phyloP scores from a whole-genome alignment of 2,329 filamentous ascomycete species.

The Penicillium occitanis region DNA sequence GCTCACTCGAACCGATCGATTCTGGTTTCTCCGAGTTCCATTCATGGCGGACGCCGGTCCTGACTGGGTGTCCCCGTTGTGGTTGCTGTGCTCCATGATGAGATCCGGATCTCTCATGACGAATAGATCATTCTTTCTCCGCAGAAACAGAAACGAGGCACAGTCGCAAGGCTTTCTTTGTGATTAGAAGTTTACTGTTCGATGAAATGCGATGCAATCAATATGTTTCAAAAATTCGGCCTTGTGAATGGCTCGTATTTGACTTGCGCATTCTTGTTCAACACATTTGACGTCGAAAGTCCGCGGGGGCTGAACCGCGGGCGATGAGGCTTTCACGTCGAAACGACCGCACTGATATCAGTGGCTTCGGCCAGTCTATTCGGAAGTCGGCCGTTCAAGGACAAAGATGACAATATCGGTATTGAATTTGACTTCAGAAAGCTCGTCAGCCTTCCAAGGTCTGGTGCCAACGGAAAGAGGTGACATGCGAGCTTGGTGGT shows the following conservation, averaged over 20 bases:
- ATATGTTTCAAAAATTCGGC: neutral
- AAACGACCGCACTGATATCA: neutral
- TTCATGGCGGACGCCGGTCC: slow-evolving; percentile 30
- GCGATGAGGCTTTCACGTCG: neutral
- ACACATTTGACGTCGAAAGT: neutral
- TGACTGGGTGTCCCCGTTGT: slow-evolving; percentile 24
- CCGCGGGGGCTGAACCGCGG: slow-evolving; percentile 2
- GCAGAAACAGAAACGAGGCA: neutral
- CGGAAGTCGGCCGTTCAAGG: neutral
- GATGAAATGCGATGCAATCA: neutral
- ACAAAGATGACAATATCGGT: neutral
- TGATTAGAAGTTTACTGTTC: neutral
- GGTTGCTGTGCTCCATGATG: slow-evolving; percentile 36
- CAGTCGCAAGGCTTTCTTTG: slow-evolving; percentile 6
- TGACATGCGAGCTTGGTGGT: slow-evolving; percentile 11
- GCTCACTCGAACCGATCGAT: slow-evolving; percentile 33
- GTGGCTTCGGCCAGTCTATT: neutral
- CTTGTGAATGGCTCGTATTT: neutral
- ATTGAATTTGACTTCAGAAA: neutral
- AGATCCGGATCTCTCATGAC: slow-evolving; percentile 40
- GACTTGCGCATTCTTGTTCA: slow-evolving; percentile 7
- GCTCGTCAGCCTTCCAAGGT: neutral
- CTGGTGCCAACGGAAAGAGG: neutral
- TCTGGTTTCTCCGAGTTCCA: slow-evolving; percentile 31
- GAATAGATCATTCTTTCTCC: slow-evolving; percentile 31